phyloP scores from a whole-genome alignment of 169 alveolate genomes.

The Cryptosporidium ryanae region DNA sequence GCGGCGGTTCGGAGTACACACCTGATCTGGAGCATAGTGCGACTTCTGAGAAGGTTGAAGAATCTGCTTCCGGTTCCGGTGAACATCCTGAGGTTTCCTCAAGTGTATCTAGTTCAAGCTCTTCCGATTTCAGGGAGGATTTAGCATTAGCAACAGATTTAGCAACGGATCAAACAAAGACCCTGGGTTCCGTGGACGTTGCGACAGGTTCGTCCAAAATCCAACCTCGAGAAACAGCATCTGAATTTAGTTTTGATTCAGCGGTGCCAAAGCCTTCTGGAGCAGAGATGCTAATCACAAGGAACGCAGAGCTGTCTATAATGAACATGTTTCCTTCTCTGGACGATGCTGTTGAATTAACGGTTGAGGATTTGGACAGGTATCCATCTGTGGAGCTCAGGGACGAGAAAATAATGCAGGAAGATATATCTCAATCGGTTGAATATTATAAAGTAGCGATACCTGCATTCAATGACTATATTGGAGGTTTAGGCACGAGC shows the following conservation, averaged over 20 bases:
- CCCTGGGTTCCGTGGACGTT: not conserved
- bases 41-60: no score
- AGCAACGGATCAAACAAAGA: no score
- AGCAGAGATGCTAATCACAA: conserved; percentile 14
- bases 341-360: conserved; percentile 4
- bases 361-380: conserved; percentile 30
- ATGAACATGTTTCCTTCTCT: conserved; percentile 34
- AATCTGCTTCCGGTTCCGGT: no score
- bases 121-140: no score
- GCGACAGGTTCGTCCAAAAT: not conserved
- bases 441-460: conserved; percentile 20
- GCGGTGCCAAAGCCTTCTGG: not conserved
- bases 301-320: conserved; percentile 26
- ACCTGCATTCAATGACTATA: conserved; percentile 23
- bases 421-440: not conserved
- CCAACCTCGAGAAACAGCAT: not conserved
- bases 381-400: conserved; percentile 39
- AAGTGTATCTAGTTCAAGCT: no score
- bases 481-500: conserved; percentile 18
- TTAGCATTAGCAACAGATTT: no score
- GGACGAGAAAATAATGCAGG: conserved; percentile 29
- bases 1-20: no score
- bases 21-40: no score
- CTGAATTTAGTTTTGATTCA: not conserved
- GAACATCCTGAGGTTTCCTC: no score